Evolutionary conservation across 352 stramenopile genomes (phyloP).

Genomic region (Phytophthora cactorum): DNA sequence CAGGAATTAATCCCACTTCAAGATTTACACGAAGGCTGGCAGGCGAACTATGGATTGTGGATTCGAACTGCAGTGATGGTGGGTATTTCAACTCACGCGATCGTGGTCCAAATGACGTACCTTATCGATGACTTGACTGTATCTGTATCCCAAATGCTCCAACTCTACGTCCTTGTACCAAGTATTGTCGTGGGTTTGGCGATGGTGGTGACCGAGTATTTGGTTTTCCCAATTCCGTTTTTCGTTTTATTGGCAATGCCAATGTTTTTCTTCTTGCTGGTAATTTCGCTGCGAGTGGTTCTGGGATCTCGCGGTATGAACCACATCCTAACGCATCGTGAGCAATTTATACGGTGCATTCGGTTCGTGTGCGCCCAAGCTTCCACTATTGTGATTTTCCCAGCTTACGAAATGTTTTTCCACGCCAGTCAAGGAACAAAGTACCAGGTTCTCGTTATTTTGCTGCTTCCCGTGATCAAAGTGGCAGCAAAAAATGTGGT

Average conservation of each 20-base stretch:
- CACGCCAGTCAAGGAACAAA: slow-evolving; percentile 6
- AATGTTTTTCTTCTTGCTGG: slow-evolving; percentile 10
- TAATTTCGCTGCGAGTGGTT: slow-evolving; percentile 10
- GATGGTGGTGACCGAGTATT: slow-evolving; percentile 6
- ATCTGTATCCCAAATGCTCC: slow-evolving; percentile 1
- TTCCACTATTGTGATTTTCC: slow-evolving; percentile 22
- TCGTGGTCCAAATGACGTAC: slow-evolving; percentile 17
- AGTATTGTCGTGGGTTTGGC: not conserved
- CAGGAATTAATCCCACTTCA: slow-evolving; percentile 30
- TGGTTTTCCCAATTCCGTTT: slow-evolving; percentile 33
- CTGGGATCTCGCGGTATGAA: slow-evolving; percentile 7
- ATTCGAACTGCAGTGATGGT: slow-evolving; percentile 23
- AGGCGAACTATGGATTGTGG: slow-evolving; percentile 22
- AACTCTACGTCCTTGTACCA: slow-evolving; percentile 5
- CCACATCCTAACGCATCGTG: slow-evolving; percentile 10
- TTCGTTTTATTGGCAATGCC: slow-evolving; percentile 11
- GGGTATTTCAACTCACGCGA: slow-evolving; percentile 4
- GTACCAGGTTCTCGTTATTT: slow-evolving; percentile 13
- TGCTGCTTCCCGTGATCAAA: slow-evolving; percentile 39
- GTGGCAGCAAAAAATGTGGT: slow-evolving; percentile 29
- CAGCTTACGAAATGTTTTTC: slow-evolving; percentile 25
- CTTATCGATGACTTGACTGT: slow-evolving; percentile 23
- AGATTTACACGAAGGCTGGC: slow-evolving; percentile 11
- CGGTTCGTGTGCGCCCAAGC: slow-evolving; percentile 22
- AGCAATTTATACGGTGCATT: slow-evolving; percentile 14